phyloP scores from a whole-genome alignment of 306 rosid species.

The Parietaria judaica region DNA sequence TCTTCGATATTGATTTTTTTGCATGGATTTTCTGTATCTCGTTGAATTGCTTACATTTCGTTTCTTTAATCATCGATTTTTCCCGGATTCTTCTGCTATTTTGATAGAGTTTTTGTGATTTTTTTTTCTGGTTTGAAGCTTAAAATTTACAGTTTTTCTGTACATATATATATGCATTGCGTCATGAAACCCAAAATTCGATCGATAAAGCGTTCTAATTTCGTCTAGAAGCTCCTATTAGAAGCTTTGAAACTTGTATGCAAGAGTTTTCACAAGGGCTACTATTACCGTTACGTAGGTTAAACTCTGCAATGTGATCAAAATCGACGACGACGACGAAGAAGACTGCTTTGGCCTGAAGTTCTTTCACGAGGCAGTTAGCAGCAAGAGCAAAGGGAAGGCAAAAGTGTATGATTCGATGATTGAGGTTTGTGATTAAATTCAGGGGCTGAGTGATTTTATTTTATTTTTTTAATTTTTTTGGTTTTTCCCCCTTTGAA shows the following conservation, averaged over 20 bases:
- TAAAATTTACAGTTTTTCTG: not conserved
- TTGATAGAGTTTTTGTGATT: not conserved
- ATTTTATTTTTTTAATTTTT: too few species aligned
- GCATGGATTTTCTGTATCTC: not conserved
- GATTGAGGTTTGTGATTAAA: constrained; percentile 39
- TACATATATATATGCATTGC: too few species aligned
- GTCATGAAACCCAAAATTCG: too few species aligned
- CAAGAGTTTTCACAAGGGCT: too few species aligned
- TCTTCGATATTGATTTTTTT: not conserved
- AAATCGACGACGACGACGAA: constrained; percentile 42
- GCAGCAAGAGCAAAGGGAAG: constrained; percentile 49
- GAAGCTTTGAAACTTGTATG: too few species aligned
- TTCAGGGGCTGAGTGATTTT: not conserved
- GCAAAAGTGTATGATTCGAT: constrained; percentile 25
- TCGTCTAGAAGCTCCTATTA: too few species aligned
- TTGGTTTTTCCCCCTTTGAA: not conserved
- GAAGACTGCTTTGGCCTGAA: constrained; percentile 35
- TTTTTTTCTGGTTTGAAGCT: not conserved
- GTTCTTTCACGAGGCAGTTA: constrained; percentile 32
- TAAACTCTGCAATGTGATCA: constrained; percentile 40
- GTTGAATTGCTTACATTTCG: not conserved
- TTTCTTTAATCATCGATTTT: not conserved
- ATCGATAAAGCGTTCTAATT: too few species aligned
- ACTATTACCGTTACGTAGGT: constrained; percentile 27
- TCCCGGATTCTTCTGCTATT: too few species aligned